Evolutionary conservation across 345 rosid genomes (phyloP).

Genomic region (Sonneratia alba): DNA sequence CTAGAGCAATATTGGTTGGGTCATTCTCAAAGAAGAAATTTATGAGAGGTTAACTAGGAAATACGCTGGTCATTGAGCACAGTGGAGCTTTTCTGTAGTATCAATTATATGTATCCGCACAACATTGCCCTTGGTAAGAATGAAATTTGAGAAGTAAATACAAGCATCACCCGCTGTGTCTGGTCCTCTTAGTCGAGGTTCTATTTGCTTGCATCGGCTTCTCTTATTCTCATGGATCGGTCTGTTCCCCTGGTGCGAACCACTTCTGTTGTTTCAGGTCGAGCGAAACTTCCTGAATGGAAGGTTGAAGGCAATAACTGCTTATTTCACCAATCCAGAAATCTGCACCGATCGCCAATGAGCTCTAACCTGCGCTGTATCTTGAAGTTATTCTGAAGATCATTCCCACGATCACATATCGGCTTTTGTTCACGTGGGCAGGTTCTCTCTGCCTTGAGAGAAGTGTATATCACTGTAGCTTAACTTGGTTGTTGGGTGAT

Average conservation of each 20-base stretch:
- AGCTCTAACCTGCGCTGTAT: background rate
- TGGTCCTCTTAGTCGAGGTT: background rate
- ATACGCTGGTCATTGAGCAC: no score
- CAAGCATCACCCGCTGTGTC: background rate
- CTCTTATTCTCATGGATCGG: background rate
- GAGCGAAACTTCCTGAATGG: slow-evolving; percentile 85
- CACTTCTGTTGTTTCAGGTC: slow-evolving; percentile 29
- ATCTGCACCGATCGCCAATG: slow-evolving; percentile 5
- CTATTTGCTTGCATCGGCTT: background rate
- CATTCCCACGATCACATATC: background rate
- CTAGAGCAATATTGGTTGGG: no score
- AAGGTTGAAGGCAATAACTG: slow-evolving; percentile 82
- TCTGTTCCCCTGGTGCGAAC: background rate
- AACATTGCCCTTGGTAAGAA: background rate
- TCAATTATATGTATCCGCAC: no score
- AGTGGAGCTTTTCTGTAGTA: no score
- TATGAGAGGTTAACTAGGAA: no score
- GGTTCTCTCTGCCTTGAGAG: background rate
- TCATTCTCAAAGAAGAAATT: no score
- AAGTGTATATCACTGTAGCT: background rate
- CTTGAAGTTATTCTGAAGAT: background rate
- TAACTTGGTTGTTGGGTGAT: background rate
- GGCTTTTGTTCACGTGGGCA: background rate
- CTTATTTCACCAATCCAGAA: slow-evolving; percentile 37
- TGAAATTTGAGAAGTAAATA: no score